phyloP scores from a whole-genome alignment of 768 basidiomycete genomes.

The Gloeopeniophorella convolvens region DNA sequence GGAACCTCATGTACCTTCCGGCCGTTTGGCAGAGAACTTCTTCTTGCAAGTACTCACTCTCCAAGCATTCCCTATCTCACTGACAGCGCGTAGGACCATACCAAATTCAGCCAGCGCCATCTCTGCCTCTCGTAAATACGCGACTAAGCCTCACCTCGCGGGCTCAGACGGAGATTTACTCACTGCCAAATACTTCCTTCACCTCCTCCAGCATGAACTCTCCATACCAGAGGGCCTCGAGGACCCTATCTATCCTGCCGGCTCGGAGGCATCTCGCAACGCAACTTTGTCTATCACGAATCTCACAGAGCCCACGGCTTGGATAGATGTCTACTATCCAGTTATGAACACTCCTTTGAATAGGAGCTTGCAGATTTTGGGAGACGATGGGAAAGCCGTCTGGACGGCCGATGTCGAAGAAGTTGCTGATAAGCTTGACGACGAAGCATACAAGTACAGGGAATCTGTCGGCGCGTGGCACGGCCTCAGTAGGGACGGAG shows the following conservation, averaged over 20 bases:
- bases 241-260: constrained; percentile 62
- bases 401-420: constrained; percentile 76
- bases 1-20: constrained; percentile 23
- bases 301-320: constrained; percentile 50
- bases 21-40: constrained; percentile 36
- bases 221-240: constrained; percentile 37
- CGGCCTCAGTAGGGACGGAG: constrained; percentile 72
- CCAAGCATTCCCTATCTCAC: neutral
- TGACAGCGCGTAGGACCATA: constrained; percentile 34
- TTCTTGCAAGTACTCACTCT: constrained; percentile 34
- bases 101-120: constrained; percentile 46
- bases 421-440: constrained; percentile 66
- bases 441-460: constrained; percentile 60
- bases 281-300: constrained; percentile 51
- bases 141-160: constrained; percentile 54
- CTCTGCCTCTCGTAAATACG: constrained; percentile 44
- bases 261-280: constrained; percentile 56
- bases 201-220: constrained; percentile 62
- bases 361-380: constrained; percentile 60
- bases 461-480: constrained; percentile 79
- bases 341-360: constrained; percentile 74
- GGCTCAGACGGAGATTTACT: constrained; percentile 49
- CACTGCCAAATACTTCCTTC: constrained; percentile 60
- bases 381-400: constrained; percentile 41
- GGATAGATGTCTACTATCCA: constrained; percentile 88